phyloP scores from a whole-genome alignment of 73 alveolate genomes.

The Paramecium sonneborni region DNA sequence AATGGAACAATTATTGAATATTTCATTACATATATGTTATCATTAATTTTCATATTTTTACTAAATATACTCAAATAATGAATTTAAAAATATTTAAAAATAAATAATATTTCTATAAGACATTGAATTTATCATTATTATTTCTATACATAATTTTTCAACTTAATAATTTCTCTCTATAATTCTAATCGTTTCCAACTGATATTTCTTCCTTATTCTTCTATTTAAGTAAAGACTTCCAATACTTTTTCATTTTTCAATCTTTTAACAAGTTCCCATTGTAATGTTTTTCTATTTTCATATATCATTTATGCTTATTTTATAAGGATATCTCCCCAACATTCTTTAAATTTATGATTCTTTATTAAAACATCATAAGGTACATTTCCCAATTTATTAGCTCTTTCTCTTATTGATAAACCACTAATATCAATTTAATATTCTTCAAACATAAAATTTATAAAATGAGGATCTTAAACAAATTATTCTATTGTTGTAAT shows the following conservation, averaged over 20 bases:
- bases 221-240: background rate
- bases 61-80: background rate
- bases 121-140: background rate
- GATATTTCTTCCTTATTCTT: background rate
- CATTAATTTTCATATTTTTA: background rate
- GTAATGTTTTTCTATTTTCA: background rate
- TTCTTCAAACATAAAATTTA: background rate
- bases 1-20: slow-evolving; percentile 46
- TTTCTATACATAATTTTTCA: background rate
- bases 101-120: background rate
- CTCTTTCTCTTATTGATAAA: background rate
- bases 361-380: background rate
- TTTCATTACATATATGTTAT: background rate
- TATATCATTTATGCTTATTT: background rate
- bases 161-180: background rate
- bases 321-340: background rate
- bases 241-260: background rate
- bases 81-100: too few relatives aligned
- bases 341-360: background rate
- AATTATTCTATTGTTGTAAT: background rate
- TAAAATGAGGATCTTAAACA: background rate
- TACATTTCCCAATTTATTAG: background rate
- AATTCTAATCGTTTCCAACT: background rate
- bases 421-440: background rate
- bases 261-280: background rate